These are phyloP conservation scores for Cladorrhinum samala DNA, from an alignment of 495 filamentous ascomycete genomes.

Conservation along the genomic window DNA sequence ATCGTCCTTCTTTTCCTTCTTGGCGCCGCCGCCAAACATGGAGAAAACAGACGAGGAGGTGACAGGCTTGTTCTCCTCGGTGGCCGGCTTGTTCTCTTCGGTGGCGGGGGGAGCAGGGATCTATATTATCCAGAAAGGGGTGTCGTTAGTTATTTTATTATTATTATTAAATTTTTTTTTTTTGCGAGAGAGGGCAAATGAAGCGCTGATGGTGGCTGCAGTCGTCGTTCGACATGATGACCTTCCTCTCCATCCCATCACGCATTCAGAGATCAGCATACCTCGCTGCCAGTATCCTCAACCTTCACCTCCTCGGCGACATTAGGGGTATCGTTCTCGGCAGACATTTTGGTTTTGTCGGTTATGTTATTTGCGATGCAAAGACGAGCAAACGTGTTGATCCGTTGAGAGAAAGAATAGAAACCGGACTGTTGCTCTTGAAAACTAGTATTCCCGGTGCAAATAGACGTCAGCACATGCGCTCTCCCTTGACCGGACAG, in stretches of 20 bases:
- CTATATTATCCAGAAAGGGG: background rate
- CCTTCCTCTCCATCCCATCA: background rate
- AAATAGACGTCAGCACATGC: background rate
- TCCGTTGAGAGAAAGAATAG: background rate
- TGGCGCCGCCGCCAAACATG: conserved; percentile 96
- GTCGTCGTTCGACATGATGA: too few relatives aligned
- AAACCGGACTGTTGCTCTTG: background rate
- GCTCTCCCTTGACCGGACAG: too few relatives aligned
- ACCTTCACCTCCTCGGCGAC: conserved; percentile 31
- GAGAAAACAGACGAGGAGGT: conserved; percentile 64
- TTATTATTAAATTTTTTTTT: too few relatives aligned
- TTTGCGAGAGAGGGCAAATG: background rate
- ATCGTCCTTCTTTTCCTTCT: conserved; percentile 69
- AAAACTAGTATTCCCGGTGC: background rate
- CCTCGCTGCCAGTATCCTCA: conserved; percentile 20
- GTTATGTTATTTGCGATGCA: background rate
- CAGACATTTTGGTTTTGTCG: conserved; percentile 31
- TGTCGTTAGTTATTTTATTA: too few relatives aligned
- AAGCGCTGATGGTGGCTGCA: too few relatives aligned
- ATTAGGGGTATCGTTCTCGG: conserved; percentile 33
- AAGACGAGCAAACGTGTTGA: too few relatives aligned
- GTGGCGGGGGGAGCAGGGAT: conserved; percentile 7
- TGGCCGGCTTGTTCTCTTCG: conserved; percentile 9
- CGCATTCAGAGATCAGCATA: conserved; percentile 6
- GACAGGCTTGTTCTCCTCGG: conserved; percentile 24